Conservation (phyloP, 1,284 basidiomycete genomes). For the Waitea zeae region DNA sequence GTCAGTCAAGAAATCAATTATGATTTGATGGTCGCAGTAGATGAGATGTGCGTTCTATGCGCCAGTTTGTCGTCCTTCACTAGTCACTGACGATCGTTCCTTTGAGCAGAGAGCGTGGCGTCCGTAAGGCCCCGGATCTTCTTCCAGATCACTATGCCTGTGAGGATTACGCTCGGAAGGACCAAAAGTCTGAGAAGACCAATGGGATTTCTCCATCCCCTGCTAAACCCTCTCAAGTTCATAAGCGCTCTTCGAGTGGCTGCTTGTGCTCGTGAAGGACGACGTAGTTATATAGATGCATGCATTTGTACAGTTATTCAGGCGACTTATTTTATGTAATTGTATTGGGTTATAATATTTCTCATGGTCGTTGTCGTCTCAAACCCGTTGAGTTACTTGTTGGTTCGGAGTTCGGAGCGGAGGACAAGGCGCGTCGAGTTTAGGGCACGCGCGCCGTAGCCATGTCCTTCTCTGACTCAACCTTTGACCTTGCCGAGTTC, state of each 20-base stretch:
- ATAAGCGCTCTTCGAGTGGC: neutral
- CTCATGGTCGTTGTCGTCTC: too few species aligned
- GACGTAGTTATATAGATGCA: neutral
- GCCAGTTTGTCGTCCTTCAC: conserved; percentile 4
- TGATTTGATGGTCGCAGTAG: conserved; percentile 82
- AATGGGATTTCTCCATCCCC: too few species aligned
- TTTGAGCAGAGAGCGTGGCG: conserved; percentile 45
- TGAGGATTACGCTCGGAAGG: neutral
- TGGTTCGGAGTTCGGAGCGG: too few species aligned
- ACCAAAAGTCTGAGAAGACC: too few species aligned
- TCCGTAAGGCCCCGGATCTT: conserved; percentile 42
- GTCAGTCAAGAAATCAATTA: conserved; percentile 89
- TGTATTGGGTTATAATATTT: neutral
- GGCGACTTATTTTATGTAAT: neutral
- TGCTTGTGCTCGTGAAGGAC: neutral
- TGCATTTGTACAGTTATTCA: neutral
- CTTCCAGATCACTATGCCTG: conserved; percentile 34
- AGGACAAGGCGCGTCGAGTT: too few species aligned
- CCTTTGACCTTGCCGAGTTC: conserved; percentile 17
- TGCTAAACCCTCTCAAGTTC: too few species aligned
- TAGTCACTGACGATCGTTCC: conserved; percentile 3
- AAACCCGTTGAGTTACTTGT: too few species aligned
- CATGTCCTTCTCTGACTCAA: neutral
- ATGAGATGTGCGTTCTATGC: conserved; percentile 62
- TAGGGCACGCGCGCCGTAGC: too few species aligned